These are phyloP conservation scores for Cystobasidium ongulense DNA, from an alignment of 768 basidiomycete genomes.

Conservation along the genomic window DNA sequence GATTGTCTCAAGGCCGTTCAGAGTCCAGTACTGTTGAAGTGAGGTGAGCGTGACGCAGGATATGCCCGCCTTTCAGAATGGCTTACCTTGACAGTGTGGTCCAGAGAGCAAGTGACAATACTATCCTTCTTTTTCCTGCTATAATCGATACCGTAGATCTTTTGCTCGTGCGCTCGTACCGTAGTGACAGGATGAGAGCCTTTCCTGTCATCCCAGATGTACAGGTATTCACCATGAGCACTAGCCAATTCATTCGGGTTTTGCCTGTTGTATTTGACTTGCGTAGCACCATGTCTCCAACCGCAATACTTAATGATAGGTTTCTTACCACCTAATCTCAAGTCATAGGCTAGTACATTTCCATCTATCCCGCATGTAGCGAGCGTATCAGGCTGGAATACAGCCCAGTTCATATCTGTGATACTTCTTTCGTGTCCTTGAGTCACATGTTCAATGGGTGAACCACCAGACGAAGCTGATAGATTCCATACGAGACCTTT, in stretches of 20 bases:
- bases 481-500: conserved; percentile 94
- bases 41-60: conserved; percentile 27
- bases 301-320: conserved; percentile 57
- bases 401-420: conserved; percentile 81
- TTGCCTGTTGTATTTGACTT: conserved; percentile 93
- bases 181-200: conserved; percentile 47
- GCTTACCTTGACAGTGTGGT: conserved; percentile 53
- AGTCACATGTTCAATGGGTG: conserved; percentile 73
- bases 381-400: conserved; percentile 44
- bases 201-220: conserved; percentile 91
- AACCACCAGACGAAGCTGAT: conserved; percentile 52
- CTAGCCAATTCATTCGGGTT: conserved; percentile 81
- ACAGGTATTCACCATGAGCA: conserved; percentile 72
- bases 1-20: conserved; percentile 33
- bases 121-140: conserved; percentile 64
- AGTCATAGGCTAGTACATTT: conserved; percentile 90
- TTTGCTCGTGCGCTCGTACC: conserved; percentile 73
- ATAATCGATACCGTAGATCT: conserved; percentile 98
- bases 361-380: conserved; percentile 88
- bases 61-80: neutral
- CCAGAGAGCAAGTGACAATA: conserved; percentile 86
- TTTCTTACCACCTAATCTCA: conserved; percentile 57
- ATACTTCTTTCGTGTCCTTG: conserved; percentile 89
- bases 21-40: conserved; percentile 40
- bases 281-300: conserved; percentile 45